A percentile compares a stretch with the other conserved stretches of the same genome.
Conservation (phyloP, 257 asterid species). For the Parsonsia alboflavescens region DNA sequence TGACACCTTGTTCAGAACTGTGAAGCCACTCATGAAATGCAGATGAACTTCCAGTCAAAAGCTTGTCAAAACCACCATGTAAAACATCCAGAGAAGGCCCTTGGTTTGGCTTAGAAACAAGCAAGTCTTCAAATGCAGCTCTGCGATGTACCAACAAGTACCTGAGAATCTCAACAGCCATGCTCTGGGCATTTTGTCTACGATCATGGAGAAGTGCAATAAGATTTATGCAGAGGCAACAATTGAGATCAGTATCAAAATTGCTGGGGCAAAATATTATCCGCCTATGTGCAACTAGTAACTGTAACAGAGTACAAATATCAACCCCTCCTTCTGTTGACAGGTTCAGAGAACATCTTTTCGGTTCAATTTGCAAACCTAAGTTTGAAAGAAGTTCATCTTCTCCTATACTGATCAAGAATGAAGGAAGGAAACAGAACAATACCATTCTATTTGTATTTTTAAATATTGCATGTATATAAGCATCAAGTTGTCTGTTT, state of each 20-base stretch:
- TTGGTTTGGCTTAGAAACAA: slow-evolving; percentile 85
- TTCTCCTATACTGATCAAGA: slow-evolving; percentile 79
- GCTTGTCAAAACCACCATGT: slow-evolving; percentile 93
- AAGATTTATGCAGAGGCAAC: slow-evolving; percentile 85
- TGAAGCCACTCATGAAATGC: slow-evolving; percentile 84
- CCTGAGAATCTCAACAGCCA: slow-evolving; percentile 88
- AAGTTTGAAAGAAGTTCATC: slow-evolving; percentile 71
- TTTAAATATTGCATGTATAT: slow-evolving; percentile 69
- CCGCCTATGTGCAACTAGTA: slow-evolving; percentile 83
- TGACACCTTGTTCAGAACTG: slow-evolving; percentile 52
- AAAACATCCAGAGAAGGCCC: slow-evolving; percentile 72
- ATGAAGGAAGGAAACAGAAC: slow-evolving; percentile 94
- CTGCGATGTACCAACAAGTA: slow-evolving; percentile 89
- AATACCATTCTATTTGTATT: slow-evolving; percentile 74
- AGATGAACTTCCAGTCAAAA: slow-evolving; percentile 66
- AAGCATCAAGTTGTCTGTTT: slow-evolving; percentile 80
- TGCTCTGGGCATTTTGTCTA: slow-evolving; percentile 62
- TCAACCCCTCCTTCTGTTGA: slow-evolving; percentile 58
- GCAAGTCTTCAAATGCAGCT: slow-evolving; percentile 86
- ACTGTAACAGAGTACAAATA: slow-evolving; percentile 68
- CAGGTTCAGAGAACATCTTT: slow-evolving; percentile 34
- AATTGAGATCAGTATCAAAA: slow-evolving; percentile 83
- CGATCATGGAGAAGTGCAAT: slow-evolving; percentile 75
- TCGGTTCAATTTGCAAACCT: slow-evolving; percentile 72
- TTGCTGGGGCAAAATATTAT: slow-evolving; percentile 92